These are phyloP conservation scores for Zygosaccharomyces kombuchaensis DNA, from an alignment of 805 yeast species.

Conservation along the genomic window DNA sequence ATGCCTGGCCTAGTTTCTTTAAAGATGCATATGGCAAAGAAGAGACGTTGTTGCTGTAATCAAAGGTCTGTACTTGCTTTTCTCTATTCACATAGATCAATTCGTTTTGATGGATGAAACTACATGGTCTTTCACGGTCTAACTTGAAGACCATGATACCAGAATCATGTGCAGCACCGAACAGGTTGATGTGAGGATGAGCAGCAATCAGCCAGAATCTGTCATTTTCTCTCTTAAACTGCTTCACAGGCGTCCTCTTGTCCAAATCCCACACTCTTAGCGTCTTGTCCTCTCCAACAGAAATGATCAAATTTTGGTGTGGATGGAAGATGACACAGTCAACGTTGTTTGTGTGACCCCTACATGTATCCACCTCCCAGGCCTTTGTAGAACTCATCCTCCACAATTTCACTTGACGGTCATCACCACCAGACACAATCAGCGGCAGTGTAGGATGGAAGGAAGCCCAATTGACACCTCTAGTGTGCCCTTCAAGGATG, in stretches of 20 bases:
- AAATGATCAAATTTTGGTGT: constrained; percentile 81
- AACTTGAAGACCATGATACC: constrained; percentile 98
- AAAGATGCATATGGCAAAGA: constrained; percentile 78
- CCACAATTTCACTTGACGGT: constrained; percentile 92
- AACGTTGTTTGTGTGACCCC: constrained; percentile 95
- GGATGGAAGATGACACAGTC: constrained; percentile 90
- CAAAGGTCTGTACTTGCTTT: constrained; percentile 79
- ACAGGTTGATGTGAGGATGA: constrained; percentile 86
- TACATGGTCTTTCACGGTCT: constrained; percentile 87
- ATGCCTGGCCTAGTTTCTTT: constrained; percentile 77
- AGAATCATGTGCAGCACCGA: constrained; percentile 94
- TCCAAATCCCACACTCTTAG: constrained; percentile 95
- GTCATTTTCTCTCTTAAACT: constrained; percentile 88
- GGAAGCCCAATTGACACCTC: constrained; percentile 98
- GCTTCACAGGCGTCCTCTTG: constrained; percentile 88
- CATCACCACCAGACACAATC: constrained; percentile 95
- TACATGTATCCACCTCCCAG: constrained; percentile 98
- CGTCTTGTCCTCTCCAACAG: constrained; percentile 95
- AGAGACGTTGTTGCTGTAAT: constrained; percentile 56
- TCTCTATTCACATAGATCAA: constrained; percentile 75
- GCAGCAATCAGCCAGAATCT: constrained; percentile 90
- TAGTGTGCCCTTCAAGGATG: constrained; percentile 95
- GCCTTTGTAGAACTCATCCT: constrained; percentile 96
- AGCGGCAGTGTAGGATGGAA: constrained; percentile 96
- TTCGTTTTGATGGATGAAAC: constrained; percentile 68